Evolutionary conservation across 2,329 filamentous ascomycete genomes (phyloP), one percentile per base, ranked within the genome.

Genomic region (Calycina herbarum): DNA sequence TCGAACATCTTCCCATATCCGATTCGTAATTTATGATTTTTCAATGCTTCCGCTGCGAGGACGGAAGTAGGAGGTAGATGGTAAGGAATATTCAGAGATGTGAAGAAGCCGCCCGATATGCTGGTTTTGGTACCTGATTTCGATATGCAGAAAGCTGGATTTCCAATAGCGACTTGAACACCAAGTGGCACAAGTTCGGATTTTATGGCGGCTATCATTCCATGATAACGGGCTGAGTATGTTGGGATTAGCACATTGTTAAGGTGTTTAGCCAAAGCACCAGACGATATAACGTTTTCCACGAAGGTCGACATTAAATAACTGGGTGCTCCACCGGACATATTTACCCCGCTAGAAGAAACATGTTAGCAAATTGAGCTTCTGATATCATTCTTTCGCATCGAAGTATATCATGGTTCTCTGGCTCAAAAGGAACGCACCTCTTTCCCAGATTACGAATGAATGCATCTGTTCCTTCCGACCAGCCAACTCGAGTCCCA

Each of bases 401-500:
- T 33, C 3, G 90, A 77, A 31, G 79, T 77, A 5, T 29, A 31
- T 24, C 20, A 27, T 57, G 20, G 38, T n/a, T 59, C n/a, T 40
- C 31, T 4, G 57, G 10, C 57, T n/a, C 31, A 20, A 35, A 38
- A 38, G n/a, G 20, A 10, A 59, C 64, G 8, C 67, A 68, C 66
- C 62, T 80, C 78, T 88, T 83, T 51, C 82, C 83, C n/a, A 89
- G 76, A 13, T 83, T 86, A 72, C 82, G 83, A 4, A 83, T 82
- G 68, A 90, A 78, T 65, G 83, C 85, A 59, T 80, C 76, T 11
- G 83, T 85, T 3, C 82, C 84, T 75, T 90, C 88, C 11, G 82
- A 81, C 88, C 88, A 91, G 13, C 87, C 87, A 0, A 84, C 85
- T 5, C 89, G 79, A 42, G 85, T 76, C 0, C 89, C 89, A 0